A percentile compares a stretch with the other conserved stretches of the same genome.
These are phyloP conservation scores for Teratosphaeria gauchensis DNA, from an alignment of 2,329 filamentous ascomycete species.

Conservation along the genomic window DNA sequence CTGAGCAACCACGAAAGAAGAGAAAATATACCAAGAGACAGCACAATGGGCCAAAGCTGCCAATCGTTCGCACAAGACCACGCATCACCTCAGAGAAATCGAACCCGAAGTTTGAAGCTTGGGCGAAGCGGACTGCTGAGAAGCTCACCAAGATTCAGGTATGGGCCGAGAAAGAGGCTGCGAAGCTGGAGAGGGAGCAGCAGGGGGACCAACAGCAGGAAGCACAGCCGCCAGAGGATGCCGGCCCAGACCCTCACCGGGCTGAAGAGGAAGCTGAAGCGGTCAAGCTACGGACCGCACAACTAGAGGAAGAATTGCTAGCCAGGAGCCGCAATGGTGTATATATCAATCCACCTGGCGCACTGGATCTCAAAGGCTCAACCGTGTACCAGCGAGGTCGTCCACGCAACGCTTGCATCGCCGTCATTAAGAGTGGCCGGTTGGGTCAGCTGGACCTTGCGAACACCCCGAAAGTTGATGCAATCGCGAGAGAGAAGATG, in stretches of 20 bases:
- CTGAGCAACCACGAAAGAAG: neutral
- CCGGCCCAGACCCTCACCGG: neutral
- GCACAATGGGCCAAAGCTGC: neutral
- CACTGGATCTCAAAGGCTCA: constrained; percentile 20
- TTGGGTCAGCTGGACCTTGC: constrained; percentile 31
- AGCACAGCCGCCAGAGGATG: neutral
- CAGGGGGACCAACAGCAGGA: neutral
- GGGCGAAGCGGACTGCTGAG: constrained; percentile 6
- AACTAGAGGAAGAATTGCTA: constrained; percentile 21
- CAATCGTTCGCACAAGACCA: constrained; percentile 12
- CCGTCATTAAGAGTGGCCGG: constrained; percentile 30
- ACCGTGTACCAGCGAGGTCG: constrained; percentile 23
- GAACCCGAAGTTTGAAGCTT: constrained; percentile 11
- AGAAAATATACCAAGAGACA: neutral
- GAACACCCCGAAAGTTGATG: neutral
- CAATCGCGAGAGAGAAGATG: too few relatives aligned
- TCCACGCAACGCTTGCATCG: constrained; percentile 34
- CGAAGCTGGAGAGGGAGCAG: neutral
- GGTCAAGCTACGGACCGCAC: neutral
- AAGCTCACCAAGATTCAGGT: neutral
- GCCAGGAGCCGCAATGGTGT: constrained; percentile 28
- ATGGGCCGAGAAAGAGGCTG: neutral
- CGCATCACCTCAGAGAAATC: constrained; percentile 9
- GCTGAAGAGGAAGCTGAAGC: neutral
- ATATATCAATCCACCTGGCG: constrained; percentile 38